A percentile compares a stretch with the other conserved stretches of the same genome.
Conservation (phyloP, 345 rosid species). For the Cardamine resedifolia region DNA sequence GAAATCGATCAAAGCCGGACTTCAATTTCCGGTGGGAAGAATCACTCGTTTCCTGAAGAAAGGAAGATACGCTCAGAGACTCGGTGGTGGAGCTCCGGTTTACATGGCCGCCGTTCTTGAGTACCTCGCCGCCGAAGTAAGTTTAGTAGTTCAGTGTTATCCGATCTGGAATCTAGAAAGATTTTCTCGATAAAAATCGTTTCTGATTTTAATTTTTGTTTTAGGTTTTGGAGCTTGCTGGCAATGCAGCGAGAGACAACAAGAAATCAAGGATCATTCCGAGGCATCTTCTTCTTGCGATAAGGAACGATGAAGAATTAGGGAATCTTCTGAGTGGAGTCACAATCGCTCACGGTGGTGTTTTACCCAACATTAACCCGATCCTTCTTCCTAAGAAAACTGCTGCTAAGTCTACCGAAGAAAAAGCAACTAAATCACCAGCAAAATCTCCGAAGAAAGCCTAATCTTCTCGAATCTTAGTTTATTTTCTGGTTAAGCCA, state of each 20-base stretch:
- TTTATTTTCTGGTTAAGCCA: background rate
- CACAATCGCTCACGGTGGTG: constrained; percentile 82
- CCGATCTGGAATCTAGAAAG: background rate
- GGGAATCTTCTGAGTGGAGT: constrained; percentile 72
- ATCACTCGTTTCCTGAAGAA: constrained; percentile 81
- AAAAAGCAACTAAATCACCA: constrained; percentile 60
- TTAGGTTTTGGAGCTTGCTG: constrained; percentile 76
- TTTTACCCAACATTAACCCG: constrained; percentile 70
- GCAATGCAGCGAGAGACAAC: constrained; percentile 80
- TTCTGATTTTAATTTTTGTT: background rate
- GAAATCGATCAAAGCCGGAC: constrained; percentile 72
- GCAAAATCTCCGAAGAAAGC: constrained; percentile 42
- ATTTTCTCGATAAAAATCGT: background rate
- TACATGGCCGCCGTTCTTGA: constrained; percentile 89
- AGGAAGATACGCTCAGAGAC: constrained; percentile 69
- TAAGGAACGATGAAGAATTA: constrained; percentile 77
- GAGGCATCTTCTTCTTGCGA: constrained; percentile 66
- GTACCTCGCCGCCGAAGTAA: constrained; percentile 82
- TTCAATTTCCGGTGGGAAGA: constrained; percentile 85
- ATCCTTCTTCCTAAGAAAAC: constrained; percentile 71
- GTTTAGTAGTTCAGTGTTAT: background rate
- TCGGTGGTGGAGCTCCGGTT: constrained; percentile 84
- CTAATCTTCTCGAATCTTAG: background rate
- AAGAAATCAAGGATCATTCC: constrained; percentile 76
- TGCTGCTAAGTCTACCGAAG: constrained; percentile 50